Evolutionary conservation across 495 filamentous ascomycete species (phyloP).

Genomic region (Xylaria telfairii): DNA sequence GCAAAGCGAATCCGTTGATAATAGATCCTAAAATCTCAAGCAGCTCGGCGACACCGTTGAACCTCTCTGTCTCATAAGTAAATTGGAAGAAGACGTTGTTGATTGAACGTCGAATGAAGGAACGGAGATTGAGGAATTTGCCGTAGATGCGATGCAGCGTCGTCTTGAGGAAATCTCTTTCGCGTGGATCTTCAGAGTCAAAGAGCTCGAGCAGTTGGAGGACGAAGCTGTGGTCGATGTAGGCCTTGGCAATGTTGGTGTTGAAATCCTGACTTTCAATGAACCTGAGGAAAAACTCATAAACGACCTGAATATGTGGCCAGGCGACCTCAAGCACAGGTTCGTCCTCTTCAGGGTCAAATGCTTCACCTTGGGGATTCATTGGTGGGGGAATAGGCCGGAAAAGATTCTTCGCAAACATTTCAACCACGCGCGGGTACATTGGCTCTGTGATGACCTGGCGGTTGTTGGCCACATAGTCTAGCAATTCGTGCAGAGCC

Average conservation of each 20-base stretch:
- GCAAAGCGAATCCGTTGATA: slow-evolving; percentile 98
- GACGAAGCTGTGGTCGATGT: slow-evolving; percentile 98
- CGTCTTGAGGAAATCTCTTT: slow-evolving; percentile 98
- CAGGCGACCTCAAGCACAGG: slow-evolving; percentile 98
- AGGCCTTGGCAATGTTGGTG: slow-evolving; percentile 98
- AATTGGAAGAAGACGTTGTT: slow-evolving; percentile 99
- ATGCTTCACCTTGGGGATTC: slow-evolving; percentile 97
- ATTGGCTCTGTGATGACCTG: slow-evolving; percentile 99
- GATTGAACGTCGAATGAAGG: slow-evolving; percentile 96
- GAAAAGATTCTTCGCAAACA: slow-evolving; percentile 99
- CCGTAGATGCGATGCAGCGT: slow-evolving; percentile 98
- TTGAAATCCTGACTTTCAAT: slow-evolving; percentile 99
- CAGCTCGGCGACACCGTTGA: slow-evolving; percentile 97
- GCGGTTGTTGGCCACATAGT: slow-evolving; percentile 98
- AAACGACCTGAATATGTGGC: slow-evolving; percentile 99
- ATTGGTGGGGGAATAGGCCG: slow-evolving; percentile 94
- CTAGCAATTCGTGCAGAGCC: slow-evolving; percentile 93
- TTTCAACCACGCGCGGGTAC: slow-evolving; percentile 98
- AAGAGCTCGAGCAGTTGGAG: slow-evolving; percentile 97
- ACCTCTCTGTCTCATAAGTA: slow-evolving; percentile 96
- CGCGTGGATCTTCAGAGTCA: slow-evolving; percentile 96
- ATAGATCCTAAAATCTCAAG: slow-evolving; percentile 98
- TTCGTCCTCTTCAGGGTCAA: slow-evolving; percentile 98
- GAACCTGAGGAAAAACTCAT: slow-evolving; percentile 98
- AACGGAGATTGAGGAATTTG: slow-evolving; percentile 97